These are phyloP conservation scores for Lepidium africanum DNA, from an alignment of 345 rosid species.

Conservation along the genomic window DNA sequence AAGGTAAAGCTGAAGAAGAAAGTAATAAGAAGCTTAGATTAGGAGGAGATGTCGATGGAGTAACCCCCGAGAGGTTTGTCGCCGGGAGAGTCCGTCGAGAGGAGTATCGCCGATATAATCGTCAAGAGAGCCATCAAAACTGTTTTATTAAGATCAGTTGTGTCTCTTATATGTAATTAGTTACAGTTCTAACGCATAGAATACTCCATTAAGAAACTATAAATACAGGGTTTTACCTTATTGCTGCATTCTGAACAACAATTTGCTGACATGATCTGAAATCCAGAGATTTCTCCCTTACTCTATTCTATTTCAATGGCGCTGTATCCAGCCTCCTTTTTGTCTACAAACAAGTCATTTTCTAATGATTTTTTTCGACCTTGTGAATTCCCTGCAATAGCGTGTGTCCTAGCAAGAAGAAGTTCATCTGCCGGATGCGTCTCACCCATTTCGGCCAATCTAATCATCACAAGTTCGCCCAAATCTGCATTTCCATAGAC, in stretches of 20 bases:
- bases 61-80: no score
- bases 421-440: constrained; percentile 47
- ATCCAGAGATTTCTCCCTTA: background rate
- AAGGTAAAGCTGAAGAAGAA: no score
- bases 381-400: constrained; percentile 42
- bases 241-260: background rate
- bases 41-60: no score
- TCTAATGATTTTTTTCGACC: constrained; percentile 11
- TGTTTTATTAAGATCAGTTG: background rate
- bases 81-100: no score
- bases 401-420: constrained; percentile 44
- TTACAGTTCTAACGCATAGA: background rate
- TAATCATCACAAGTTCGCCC: constrained; percentile 36
- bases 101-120: no score
- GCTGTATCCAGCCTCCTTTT: constrained; percentile 49
- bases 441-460: constrained; percentile 36
- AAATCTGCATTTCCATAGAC: constrained; percentile 44
- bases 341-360: constrained; percentile 21
- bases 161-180: background rate
- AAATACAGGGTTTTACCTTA: background rate
- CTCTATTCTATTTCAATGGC: constrained; percentile 30
- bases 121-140: background rate
- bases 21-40: no score
- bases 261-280: background rate
- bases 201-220: background rate